phyloP scores from a whole-genome alignment of 1,284 basidiomycete species.

The Hemileia vastatrix region DNA sequence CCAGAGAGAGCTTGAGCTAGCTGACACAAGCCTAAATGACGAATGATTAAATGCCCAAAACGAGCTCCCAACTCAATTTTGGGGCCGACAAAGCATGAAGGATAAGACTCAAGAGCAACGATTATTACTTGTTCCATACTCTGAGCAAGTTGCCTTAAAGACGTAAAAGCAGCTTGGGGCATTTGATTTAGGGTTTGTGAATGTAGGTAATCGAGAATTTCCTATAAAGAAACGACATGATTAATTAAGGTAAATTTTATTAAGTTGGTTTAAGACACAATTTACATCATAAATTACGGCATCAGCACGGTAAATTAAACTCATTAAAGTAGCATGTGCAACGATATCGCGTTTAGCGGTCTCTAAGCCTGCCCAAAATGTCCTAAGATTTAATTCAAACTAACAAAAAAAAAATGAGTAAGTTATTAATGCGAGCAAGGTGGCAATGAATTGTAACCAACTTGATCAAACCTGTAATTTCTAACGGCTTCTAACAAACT shows the following conservation, averaged over 20 bases:
- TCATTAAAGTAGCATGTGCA: constrained; percentile 72
- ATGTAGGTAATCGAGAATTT: constrained; percentile 71
- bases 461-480: constrained; percentile 62
- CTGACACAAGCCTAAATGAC: constrained; percentile 78
- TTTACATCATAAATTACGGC: constrained; percentile 75
- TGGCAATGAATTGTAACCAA: not conserved
- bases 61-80: constrained; percentile 77
- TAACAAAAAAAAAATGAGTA: constrained; percentile 37
- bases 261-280: constrained; percentile 25
- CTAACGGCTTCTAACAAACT: constrained; percentile 63
- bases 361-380: constrained; percentile 65
- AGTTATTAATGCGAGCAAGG: not conserved
- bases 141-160: constrained; percentile 66
- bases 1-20: constrained; percentile 74
- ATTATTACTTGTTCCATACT: constrained; percentile 82
- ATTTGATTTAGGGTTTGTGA: constrained; percentile 72
- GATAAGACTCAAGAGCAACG: constrained; percentile 65
- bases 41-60: constrained; percentile 76
- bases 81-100: constrained; percentile 77
- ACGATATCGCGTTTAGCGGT: constrained; percentile 70
- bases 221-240: constrained; percentile 49
- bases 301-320: constrained; percentile 74
- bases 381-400: constrained; percentile 69
- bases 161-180: constrained; percentile 56
- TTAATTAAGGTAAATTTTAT: constrained; percentile 8